These are phyloP conservation scores for Ambrosiella beaveri DNA, from an alignment of 2,329 filamentous ascomycete genomes.

Conservation along the genomic window DNA sequence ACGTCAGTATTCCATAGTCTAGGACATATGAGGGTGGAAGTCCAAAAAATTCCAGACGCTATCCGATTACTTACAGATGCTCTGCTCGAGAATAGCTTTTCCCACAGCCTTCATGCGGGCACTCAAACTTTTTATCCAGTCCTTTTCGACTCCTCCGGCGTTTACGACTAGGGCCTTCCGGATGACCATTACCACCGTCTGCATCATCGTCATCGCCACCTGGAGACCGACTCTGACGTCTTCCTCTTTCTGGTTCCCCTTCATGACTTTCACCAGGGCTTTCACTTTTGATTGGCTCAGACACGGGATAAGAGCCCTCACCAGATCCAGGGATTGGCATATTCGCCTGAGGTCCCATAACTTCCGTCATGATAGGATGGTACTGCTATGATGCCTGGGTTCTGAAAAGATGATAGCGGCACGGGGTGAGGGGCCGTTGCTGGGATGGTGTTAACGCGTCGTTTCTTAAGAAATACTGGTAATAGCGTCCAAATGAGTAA, in stretches of 20 bases:
- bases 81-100: conserved; percentile 95
- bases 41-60: background rate
- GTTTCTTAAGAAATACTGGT: too few species aligned
- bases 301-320: background rate
- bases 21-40: background rate
- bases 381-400: too few species aligned
- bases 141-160: conserved; percentile 58
- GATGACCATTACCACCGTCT: conserved; percentile 23
- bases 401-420: too few species aligned
- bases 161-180: conserved; percentile 38
- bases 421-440: too few species aligned
- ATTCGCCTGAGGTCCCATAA: conserved; percentile 5
- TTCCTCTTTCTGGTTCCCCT: conserved; percentile 23
- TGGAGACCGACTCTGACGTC: conserved; percentile 27
- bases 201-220: conserved; percentile 25
- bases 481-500: too few species aligned
- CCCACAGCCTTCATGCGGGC: conserved; percentile 69
- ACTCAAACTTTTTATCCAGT: conserved; percentile 68
- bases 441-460: too few species aligned
- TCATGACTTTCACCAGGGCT: conserved; percentile 21
- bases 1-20: background rate
- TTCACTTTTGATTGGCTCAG: background rate
- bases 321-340: background rate
- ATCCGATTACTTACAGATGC: conserved; percentile 52
- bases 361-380: background rate